A percentile compares a stretch with the other conserved stretches of the same genome.
phyloP scores from a whole-genome alignment of 768 basidiomycete species.

The Tricholoma sp. region DNA sequence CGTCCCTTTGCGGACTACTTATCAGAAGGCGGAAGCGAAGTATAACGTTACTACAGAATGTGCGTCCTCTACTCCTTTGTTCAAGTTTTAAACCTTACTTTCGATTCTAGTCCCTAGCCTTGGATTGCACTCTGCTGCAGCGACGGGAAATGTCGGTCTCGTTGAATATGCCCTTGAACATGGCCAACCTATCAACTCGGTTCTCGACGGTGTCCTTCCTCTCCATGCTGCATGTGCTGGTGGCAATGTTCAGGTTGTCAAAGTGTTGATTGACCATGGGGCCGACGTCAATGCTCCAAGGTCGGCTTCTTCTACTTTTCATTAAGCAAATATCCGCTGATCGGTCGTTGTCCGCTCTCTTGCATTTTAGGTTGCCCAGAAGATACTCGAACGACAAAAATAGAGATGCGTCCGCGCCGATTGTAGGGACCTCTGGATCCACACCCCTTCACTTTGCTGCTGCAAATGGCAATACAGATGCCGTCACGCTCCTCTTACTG shows the following conservation, averaged over 20 bases:
- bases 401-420: constrained; percentile 61
- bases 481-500: constrained; percentile 76
- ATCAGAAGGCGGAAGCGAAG: constrained; percentile 47
- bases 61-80: constrained; percentile 23
- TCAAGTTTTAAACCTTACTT: neutral
- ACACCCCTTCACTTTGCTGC: constrained; percentile 97
- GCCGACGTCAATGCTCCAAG: constrained; percentile 98
- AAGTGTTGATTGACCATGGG: constrained; percentile 83
- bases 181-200: constrained; percentile 95
- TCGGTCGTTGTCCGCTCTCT: constrained; percentile 7
- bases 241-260: constrained; percentile 84
- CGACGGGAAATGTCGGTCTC: constrained; percentile 85
- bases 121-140: constrained; percentile 73
- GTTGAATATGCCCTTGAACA: constrained; percentile 90
- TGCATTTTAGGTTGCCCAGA: constrained; percentile 52
- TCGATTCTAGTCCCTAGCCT: constrained; percentile 59
- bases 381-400: constrained; percentile 69
- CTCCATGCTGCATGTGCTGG: constrained; percentile 93
- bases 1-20: constrained; percentile 41
- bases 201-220: constrained; percentile 94
- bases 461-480: constrained; percentile 82
- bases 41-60: constrained; percentile 58
- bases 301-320: constrained; percentile 33
- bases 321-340: constrained; percentile 5
- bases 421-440: constrained; percentile 80